A percentile compares a stretch with the other conserved stretches of the same genome.
Conservation (phyloP, 2,329 filamentous ascomycete species). For the Fusarium sp. region DNA sequence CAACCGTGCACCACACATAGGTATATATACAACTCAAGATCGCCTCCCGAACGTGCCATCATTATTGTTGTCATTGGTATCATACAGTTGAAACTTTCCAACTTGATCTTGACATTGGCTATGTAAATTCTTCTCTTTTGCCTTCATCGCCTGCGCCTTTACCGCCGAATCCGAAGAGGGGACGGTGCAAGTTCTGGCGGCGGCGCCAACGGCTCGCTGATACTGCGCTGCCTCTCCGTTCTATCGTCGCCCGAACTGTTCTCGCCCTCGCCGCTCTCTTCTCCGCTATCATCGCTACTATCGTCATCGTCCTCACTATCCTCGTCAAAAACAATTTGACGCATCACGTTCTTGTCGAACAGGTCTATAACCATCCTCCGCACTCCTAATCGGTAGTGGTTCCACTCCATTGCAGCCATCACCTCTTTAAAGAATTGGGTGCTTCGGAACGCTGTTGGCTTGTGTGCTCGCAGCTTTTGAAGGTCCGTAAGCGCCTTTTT, state of each 20-base stretch:
- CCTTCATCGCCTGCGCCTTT: conserved; percentile 9
- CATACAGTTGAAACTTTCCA: conserved; percentile 31
- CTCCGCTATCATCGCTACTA: conserved; percentile 55
- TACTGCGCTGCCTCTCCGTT: conserved; percentile 68
- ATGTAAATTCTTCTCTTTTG: conserved; percentile 10
- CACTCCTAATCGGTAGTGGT: conserved; percentile 88
- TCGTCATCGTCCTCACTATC: conserved; percentile 65
- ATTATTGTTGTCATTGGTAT: conserved; percentile 36
- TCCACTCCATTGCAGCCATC: conserved; percentile 84
- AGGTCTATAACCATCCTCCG: conserved; percentile 92
- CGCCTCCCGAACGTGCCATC: conserved; percentile 17
- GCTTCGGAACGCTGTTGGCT: conserved; percentile 79
- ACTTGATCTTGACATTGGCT: conserved; percentile 20
- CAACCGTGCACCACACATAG: conserved; percentile 13
- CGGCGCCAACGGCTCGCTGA: conserved; percentile 56
- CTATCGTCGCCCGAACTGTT: conserved; percentile 63
- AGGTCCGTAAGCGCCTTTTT: conserved; percentile 88
- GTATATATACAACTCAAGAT: conserved; percentile 32
- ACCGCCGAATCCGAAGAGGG: conserved; percentile 50
- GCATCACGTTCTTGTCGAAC: conserved; percentile 90
- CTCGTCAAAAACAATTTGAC: conserved; percentile 81
- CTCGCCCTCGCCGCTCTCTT: conserved; percentile 57
- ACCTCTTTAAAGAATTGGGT: conserved; percentile 85
- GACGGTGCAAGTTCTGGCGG: conserved; percentile 50
- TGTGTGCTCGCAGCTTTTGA: conserved; percentile 79